Conservation (phyloP, 306 rosid species). For the Gastrolobium villosum region DNA sequence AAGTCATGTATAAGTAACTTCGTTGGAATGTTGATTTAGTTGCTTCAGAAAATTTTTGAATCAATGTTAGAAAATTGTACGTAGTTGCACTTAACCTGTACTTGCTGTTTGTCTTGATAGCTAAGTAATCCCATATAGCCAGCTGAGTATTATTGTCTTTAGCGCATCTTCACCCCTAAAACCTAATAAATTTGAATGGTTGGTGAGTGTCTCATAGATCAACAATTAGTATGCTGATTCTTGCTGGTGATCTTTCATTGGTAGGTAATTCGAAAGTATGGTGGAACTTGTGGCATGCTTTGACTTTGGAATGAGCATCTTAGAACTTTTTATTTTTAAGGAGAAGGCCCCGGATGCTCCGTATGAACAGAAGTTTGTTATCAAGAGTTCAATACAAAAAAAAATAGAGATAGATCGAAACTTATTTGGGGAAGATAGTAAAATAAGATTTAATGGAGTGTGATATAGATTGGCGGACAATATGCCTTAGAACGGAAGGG, state of each 20-base stretch:
- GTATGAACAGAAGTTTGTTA: no score
- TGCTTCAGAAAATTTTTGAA: conserved; percentile 48
- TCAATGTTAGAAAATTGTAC: conserved; percentile 45
- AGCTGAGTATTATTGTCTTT: not conserved
- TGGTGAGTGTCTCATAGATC: not conserved
- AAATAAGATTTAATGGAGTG: no score
- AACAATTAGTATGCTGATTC: not conserved
- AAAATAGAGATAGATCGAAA: no score
- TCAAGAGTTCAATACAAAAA: no score
- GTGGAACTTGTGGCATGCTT: not conserved
- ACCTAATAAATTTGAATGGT: not conserved
- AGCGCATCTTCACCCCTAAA: not conserved
- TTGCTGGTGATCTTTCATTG: not conserved
- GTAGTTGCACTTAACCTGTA: conserved; percentile 39
- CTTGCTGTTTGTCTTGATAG: conserved; percentile 15
- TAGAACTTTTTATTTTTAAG: not conserved
- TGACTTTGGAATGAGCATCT: not conserved
- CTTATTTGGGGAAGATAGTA: no score
- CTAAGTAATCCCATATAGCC: conserved; percentile 19
- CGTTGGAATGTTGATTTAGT: conserved; percentile 47
- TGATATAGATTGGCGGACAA: no score
- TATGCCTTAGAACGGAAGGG: no score
- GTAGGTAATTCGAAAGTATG: not conserved
- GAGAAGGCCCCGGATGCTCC: no score
- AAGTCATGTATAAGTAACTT: conserved; percentile 63